Base-by-base conservation (phyloP, 805 yeast genomes). In the Millerago galiae region DNA sequence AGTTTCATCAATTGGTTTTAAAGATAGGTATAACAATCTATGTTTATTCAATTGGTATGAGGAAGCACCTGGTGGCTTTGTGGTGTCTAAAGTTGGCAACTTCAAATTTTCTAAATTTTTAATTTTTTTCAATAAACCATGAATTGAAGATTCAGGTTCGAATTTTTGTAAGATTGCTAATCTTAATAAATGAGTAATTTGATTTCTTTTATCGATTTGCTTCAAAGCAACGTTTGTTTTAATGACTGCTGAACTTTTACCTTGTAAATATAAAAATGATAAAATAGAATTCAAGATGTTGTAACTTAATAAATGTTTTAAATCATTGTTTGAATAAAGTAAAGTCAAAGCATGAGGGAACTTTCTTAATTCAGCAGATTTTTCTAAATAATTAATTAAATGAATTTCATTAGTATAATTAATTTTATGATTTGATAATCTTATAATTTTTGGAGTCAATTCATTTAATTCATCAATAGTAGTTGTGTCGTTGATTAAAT, bases 401-500 rank as follows among this genome's bases (percentile, higher is more conserved):
- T 54, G 58, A 32, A 40, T 32, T 9, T 54, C 31, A 13, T 42
- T 34, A 5, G 57, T 47, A 40, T 49, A 53, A 30, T 49, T 45
- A 38, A 55, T 51, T 36, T 50, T 50, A 30, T 39, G 45, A 18
- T 38, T 38, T 8, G 58, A 47, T 10, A 56, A 43, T 11, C 41
- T 37, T 10, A 48, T 29, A 46, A 56, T 43, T 26, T 49, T 38
- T 2, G 46, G 35, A 37, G 49, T 45, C 2, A 43, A 28, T 32
- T 43, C 35, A 34, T 48, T 40, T 15, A 56, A 35, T 38, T 52
- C 54, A 5, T 50, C 56, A n/a, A 26, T 45, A 11, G 47, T 26
- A 14, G 44, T 31, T 2, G 58, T 47, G 5, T 55, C 36, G 16
- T 48, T 41, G 29, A 66, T 54, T 33, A 60, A 50, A 13, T 56